Conservation (phyloP, 1,284 basidiomycete genomes). For the Ustilago sp. region DNA sequence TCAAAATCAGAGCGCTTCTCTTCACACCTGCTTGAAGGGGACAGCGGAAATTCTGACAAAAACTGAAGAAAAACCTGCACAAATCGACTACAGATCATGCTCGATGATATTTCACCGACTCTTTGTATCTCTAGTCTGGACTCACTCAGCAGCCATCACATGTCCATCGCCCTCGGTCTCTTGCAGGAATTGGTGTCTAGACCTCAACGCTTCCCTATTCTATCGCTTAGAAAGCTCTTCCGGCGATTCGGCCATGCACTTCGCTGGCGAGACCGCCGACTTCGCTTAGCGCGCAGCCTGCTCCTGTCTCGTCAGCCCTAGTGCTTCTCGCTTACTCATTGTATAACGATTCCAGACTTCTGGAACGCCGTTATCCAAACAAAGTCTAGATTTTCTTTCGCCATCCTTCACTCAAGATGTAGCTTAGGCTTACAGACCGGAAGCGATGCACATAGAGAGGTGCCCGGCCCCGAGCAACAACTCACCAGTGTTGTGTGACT, state of each 20-base stretch:
- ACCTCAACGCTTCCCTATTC: neutral
- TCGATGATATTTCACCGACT: neutral
- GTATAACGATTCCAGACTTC: neutral
- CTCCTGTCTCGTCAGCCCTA: neutral
- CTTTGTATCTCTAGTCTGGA: neutral
- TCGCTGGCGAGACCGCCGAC: neutral
- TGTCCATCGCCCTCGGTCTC: neutral
- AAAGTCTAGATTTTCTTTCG: neutral
- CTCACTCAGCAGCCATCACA: neutral
- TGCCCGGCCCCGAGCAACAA: neutral
- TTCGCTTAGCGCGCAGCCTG: constrained; percentile 4
- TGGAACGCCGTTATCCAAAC: neutral
- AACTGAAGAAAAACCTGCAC: neutral
- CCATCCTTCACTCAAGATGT: neutral
- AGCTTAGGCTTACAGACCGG: neutral
- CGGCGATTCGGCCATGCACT: constrained; percentile 6
- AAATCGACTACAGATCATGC: neutral
- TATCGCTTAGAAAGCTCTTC: neutral
- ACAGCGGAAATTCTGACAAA: constrained; percentile 1
- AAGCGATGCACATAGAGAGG: neutral
- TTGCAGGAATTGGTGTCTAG: constrained; percentile 9
- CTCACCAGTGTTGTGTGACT: neutral
- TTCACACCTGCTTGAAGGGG: constrained; percentile 5
- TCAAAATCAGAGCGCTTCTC: neutral
- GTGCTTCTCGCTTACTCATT: neutral